Evolutionary conservation across 176 grass and related monocot species (phyloP), one percentile per base, ranked within the genome.

Genomic region (Phoenix dactylifera): DNA sequence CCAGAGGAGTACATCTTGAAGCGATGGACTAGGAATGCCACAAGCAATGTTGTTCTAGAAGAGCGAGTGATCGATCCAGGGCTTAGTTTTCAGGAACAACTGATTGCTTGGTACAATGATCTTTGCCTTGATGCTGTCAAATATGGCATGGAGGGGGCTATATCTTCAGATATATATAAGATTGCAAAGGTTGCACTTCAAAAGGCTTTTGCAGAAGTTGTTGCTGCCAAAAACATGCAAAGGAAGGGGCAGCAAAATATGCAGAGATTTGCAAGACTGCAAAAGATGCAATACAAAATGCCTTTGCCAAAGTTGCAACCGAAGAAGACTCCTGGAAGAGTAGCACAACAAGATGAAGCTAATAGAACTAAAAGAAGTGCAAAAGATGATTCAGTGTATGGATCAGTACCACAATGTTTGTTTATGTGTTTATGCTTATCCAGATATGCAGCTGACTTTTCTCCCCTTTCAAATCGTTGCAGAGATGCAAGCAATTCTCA

Each of bases 101-200:
- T 81, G 62, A 56, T 57, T 66, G 64, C 60, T 77, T 78, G 77
- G 81, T 72, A 85, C 61, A 81, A 84, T 14, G 86, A 89, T 74
- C 65, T 81, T 23, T 89, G 72, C 58, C 20, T 44, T 22, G 81
- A 75, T 49, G 77, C 73, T 49, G 60, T 84, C 26, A 65, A 23
- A 54, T 78, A 72, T 23, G 74, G 65, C 28, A 80, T 80, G 26
- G 77, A 79, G 26, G 69, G 76, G 4, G 65, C 65, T 49, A 62
- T 64, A 56, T 73, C 55, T 16, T 67, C 54, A n/a, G 76, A 80
- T 26, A 35, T 77, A 39, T 89, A 84, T 68, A 84, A 77, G 69
- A 54, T 72, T 57, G 81, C 86, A 25, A 89, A 84, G 69, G 68
- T 50, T 74, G 86, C 81, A 67, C 56, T 84, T 44, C 70, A 71